Conservation (phyloP, 2,329 filamentous ascomycete species). For the Fusarium protoensiforme region DNA sequence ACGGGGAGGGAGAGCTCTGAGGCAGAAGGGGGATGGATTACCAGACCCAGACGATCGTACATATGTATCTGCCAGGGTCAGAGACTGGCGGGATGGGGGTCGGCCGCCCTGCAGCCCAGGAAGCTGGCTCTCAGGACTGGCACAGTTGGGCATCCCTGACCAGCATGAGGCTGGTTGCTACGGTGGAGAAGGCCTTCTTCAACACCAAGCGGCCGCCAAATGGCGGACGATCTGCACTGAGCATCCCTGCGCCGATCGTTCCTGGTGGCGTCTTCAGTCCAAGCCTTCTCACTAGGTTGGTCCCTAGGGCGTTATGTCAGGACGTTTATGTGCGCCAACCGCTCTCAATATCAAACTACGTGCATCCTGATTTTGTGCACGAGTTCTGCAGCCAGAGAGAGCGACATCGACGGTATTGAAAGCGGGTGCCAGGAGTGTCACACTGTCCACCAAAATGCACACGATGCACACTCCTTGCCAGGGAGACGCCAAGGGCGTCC, state of each 20-base stretch:
- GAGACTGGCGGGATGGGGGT: conserved; percentile 10
- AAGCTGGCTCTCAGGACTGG: not conserved
- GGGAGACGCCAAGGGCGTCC: conserved; percentile 16
- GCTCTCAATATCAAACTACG: conserved; percentile 15
- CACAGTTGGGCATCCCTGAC: conserved; percentile 8
- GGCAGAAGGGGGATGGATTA: not conserved
- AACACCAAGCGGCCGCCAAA: conserved; percentile 33
- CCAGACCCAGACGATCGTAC: conserved; percentile 1
- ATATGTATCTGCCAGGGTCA: not conserved
- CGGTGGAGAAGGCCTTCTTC: conserved; percentile 25
- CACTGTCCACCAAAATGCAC: conserved; percentile 17
- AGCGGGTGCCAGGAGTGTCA: conserved; percentile 22
- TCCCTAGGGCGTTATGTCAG: conserved; percentile 17
- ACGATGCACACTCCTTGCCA: conserved; percentile 26
- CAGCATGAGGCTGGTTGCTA: conserved; percentile 26
- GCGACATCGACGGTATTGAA: not conserved
- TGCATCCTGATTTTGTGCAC: not conserved
- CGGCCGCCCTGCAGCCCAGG: conserved; percentile 10
- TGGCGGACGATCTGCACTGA: conserved; percentile 39
- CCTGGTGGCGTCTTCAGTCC: conserved; percentile 38
- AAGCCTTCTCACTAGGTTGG: conserved; percentile 26
- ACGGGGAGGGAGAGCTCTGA: conserved; percentile 14
- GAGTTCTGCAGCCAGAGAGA: not conserved
- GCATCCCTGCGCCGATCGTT: conserved; percentile 43
- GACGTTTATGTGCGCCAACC: conserved; percentile 17